Base-by-base conservation (phyloP, 192 early-diverging fungal genomes). In the Mortierella claussenii region DNA sequence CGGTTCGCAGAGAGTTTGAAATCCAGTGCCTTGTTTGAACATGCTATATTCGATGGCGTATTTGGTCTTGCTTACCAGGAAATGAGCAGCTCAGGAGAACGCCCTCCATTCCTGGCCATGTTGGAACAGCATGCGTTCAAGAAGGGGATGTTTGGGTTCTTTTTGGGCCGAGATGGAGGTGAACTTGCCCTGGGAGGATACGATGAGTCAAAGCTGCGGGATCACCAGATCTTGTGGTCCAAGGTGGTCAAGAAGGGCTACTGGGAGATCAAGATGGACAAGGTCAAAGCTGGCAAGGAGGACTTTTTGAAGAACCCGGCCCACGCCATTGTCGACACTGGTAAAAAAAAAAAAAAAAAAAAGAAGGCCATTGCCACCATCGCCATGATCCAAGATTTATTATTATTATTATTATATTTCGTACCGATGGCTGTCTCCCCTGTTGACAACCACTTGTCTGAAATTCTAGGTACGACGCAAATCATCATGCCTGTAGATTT, bases 231-330 rank as follows among this genome's bases (percentile, higher is more conserved):
- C 28, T 50, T 80, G 45, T 99, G 93, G 91, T 89, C 95, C 59
- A 88, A 92, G 15, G 90, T 99, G 49, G 80, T 87, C 32, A 90
- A 95, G 76, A 96, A 95, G 78, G 96, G 91, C 0, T 99, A 99
- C 83, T 99, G 97, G 97, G 97, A 99, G 81, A 94, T 98, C 30
- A 89, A 88, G 44, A 85, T 99, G 47, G 86, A 96, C 42, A 83
- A 87, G 56, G 87, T 95, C 57, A 54, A 66, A 33, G 40, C 44
- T 4, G 58, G 40, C 5, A 55, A 66, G 4, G 15, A 21, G 1
- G 58, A 66, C 26, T 43, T 76, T 27, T 26, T 76, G 26, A 76
- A 55, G 28, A 32, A 30, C 2, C 51, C 71, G 3, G 64, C 50
- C 34, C 71, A 76, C 33, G 71, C 71, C 27, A 60, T 76, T 36